Base-by-base conservation (phyloP, 2,329 filamentous ascomycete genomes). In the Coniochaeta hoffmannii region DNA sequence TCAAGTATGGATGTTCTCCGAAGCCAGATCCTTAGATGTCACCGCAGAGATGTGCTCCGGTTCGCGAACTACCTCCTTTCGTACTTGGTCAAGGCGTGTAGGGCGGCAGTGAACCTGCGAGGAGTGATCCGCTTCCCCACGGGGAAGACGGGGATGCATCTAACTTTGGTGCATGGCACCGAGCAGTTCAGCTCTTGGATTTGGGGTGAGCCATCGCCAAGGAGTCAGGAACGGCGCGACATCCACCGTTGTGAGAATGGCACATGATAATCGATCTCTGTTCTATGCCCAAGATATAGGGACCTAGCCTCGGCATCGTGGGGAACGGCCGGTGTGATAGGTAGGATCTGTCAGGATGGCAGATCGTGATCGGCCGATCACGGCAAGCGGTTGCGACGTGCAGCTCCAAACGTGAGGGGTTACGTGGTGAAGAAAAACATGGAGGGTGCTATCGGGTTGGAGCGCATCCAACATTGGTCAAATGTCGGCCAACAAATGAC, bases 1-100 rank as follows among this genome's bases (percentile, higher is more conserved):
- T 71, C 58, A 53, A 50, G 56, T 22, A 62, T 63, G 41, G 61
- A 46, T 46, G 24, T 46, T 28, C 41, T 46, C 41, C 41, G 41
- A 46, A 15, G 41, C 15, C 41, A 28, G 14, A 15, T 8, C 19
- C 22, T 28, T 15, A 12, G 26, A 28, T 46, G 2, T 11, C 22
- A 46, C 19, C 41, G 26, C 15, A 2, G 12, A 46, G 9, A 17
- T n/a, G 41, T 46, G 14, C 12, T 28, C 24, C 6, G 9, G 9
- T 19, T 46, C 7, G 10, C 4, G 7, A 15, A 46, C 24, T 28
- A 46, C 41, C 22, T 46, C 8, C 24, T 22, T 46, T 46, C 12
- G 15, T 22, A 4, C 41, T 46, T 46, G 41, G 41, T 22, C 11
- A 28, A 15, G 22, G 41, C 9, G 26, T 28, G 41, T 9, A 26